Base-by-base conservation (phyloP, 257 asterid species). In the Nicotiana benthamiana region DNA sequence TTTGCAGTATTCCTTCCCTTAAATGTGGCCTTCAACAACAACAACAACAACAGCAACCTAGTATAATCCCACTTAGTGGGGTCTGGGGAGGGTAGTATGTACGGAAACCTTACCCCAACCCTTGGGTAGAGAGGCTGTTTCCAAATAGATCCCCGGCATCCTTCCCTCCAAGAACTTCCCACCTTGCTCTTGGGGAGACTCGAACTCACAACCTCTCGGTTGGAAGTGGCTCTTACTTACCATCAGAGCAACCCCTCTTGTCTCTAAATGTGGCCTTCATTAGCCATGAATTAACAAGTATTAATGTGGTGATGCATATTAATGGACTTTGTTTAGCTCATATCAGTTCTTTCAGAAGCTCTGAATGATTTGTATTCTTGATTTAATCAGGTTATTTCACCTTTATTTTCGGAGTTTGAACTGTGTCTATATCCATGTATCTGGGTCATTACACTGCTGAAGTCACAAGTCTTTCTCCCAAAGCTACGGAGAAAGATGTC, bases 391-490 rank as follows among this genome's bases (percentile, higher is more conserved):
- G 87, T 57, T 48, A 24, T 12, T 32, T 40, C 56, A 11, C 70
- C 28, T 63, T 68, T 66, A 59, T 26, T n/a, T 9, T 28, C 17
- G 80, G 9, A 32, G 40, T 22, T 24, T 53, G 56, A 17, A 70
- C 17, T 20, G 70, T 30, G n/a, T 63, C 64, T 82, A 65, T 16
- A 82, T 83, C 84, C 66, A 86, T 86, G 89, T 75, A 12, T 70
- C 62, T 80, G 67, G 89, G 85, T 54, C 80, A 79, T 20, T 82
- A 86, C 85, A 82, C 82, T 83, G 92, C 84, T 18, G 96, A 91
- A 87, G 90, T 91, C 62, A 81, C 83, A 6, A 91, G 91, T 40
- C 91, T 91, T 80, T 87, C 93, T 65, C 86, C 92, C 4, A 75
- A 85, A 62, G 90, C 87, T 20, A 75, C 80, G 0, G 83, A 89